These are phyloP conservation scores for Malassezia dermatis DNA, from an alignment of 1,284 basidiomycete genomes.

Conservation along the genomic window DNA sequence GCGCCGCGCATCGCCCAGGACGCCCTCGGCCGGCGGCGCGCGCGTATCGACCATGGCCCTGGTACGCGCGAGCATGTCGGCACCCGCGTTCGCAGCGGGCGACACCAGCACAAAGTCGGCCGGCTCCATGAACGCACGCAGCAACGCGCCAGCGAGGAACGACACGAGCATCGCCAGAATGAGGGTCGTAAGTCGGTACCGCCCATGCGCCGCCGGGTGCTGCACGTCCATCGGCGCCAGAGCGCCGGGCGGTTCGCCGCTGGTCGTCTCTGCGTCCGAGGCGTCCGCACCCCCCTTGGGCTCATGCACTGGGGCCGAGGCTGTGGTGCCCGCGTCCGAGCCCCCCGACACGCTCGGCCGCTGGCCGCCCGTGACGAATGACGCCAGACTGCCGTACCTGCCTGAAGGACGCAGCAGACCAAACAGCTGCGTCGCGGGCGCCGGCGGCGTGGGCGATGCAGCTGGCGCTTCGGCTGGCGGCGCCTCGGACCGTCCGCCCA, in stretches of 20 bases:
- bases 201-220: background rate
- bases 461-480: background rate
- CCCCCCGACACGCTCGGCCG: background rate
- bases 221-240: background rate
- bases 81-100: background rate
- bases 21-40: background rate
- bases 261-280: background rate
- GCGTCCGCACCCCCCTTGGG: background rate
- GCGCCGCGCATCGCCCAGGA: background rate
- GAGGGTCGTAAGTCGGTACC: slow-evolving; percentile 28
- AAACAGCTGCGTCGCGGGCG: background rate
- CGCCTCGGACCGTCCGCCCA: background rate
- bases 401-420: background rate
- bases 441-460: background rate
- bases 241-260: background rate
- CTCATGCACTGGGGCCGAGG: background rate
- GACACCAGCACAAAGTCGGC: slow-evolving; percentile 66
- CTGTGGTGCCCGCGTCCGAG: background rate
- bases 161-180: slow-evolving; percentile 72
- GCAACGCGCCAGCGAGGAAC: slow-evolving; percentile 77
- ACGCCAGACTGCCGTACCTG: background rate
- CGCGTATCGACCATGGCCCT: background rate
- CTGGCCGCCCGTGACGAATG: background rate
- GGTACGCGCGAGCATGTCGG: background rate
- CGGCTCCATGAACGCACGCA: slow-evolving; percentile 72